Evolutionary conservation across 345 rosid genomes (phyloP).

Genomic region (Gossypium sturtianum): DNA sequence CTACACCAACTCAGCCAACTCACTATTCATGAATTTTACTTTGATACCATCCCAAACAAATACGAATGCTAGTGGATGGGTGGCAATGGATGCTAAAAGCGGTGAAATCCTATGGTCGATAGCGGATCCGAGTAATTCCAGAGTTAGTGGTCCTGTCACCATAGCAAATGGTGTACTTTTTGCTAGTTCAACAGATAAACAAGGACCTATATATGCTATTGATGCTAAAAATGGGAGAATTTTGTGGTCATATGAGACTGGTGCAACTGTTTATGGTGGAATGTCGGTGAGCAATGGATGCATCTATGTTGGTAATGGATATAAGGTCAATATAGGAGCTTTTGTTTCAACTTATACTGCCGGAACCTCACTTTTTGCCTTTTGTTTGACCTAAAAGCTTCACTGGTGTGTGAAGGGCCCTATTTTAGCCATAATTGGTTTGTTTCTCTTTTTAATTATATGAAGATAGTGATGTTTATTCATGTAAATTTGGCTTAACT

Average conservation of each 20-base stretch:
- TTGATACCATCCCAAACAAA: conserved; percentile 12
- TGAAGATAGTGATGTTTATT: too few relatives aligned
- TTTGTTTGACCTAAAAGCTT: conserved; percentile 10
- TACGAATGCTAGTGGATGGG: conserved; percentile 22
- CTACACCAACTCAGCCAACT: conserved; percentile 30
- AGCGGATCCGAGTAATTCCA: conserved; percentile 15
- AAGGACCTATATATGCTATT: conserved; percentile 25
- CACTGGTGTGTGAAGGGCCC: background rate
- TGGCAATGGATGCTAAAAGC: conserved; percentile 24
- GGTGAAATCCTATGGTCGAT: conserved; percentile 21
- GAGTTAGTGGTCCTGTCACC: conserved; percentile 20
- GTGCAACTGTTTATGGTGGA: conserved; percentile 21
- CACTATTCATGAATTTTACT: conserved; percentile 19
- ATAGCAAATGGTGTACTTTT: conserved; percentile 24
- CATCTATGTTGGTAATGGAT: conserved; percentile 21
- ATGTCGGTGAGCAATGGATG: conserved; percentile 25
- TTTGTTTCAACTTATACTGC: background rate
- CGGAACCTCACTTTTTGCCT: conserved; percentile 25
- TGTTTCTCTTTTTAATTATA: too few relatives aligned
- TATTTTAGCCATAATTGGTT: too few relatives aligned
- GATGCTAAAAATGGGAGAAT: conserved; percentile 20
- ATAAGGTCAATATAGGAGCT: conserved; percentile 9
- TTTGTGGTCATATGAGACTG: conserved; percentile 24
- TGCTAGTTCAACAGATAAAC: conserved; percentile 18
- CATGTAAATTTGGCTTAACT: too few relatives aligned